Evolutionary conservation across 1,284 basidiomycete species (phyloP).

Genomic region (Rhodotorula sp.): DNA sequence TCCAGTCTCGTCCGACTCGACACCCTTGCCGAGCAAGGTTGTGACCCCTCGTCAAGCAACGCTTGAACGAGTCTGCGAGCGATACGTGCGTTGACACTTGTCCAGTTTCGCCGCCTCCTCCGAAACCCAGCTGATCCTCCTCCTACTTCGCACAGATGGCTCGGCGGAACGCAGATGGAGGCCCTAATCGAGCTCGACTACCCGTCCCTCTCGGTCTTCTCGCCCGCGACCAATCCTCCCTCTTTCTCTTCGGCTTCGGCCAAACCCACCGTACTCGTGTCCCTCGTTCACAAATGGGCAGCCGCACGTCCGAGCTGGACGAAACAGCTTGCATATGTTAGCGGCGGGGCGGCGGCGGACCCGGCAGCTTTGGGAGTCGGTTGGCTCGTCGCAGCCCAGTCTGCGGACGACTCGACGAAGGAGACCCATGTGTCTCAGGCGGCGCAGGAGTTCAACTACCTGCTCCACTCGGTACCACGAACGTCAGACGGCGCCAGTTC

Average conservation of each 20-base stretch:
- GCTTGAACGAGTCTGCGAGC: neutral
- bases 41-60: conserved; percentile 6
- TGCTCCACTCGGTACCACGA: conserved; percentile 63
- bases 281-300: conserved; percentile 32
- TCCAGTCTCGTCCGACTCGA: neutral
- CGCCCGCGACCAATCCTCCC: conserved; percentile 53
- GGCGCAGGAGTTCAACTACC: conserved; percentile 66
- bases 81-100: conserved; percentile 16
- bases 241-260: neutral
- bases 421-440: conserved; percentile 49
- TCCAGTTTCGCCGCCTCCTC: neutral
- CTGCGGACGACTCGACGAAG: conserved; percentile 56
- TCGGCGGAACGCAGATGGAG: conserved; percentile 71
- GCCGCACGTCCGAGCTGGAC: conserved; percentile 14
- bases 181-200: conserved; percentile 68
- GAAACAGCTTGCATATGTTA: conserved; percentile 23
- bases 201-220: conserved; percentile 64
- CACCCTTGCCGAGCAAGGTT: neutral
- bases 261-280: conserved; percentile 17
- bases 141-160: conserved; percentile 60
- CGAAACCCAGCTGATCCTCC: neutral
- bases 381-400: conserved; percentile 28
- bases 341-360: conserved; percentile 37
- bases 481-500: conserved; percentile 49
- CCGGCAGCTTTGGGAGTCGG: conserved; percentile 36